Evolutionary conservation across 441 rosid species (phyloP), one percentile per base, ranked within the genome.

Genomic region (Syzygium malaccense): DNA sequence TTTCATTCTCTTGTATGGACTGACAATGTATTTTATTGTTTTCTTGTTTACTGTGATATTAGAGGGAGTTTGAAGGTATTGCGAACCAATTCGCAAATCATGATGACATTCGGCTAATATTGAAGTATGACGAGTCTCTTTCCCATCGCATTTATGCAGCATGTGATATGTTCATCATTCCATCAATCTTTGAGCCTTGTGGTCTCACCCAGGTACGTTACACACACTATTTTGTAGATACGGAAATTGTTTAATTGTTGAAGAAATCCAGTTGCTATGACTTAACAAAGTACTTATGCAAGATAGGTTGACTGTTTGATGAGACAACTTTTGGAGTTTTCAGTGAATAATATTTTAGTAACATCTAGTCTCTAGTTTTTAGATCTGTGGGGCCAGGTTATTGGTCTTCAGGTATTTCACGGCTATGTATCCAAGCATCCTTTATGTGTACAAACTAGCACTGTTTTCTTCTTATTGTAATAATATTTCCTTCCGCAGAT

Each of bases 131-230:
- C 64, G 99, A 97, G 89, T 92, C 95, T 90, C 98, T 98, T 88
- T 96, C 99, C 89, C 99, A 93, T 91, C 88, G 93, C 88, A 97
- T 98, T 60, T 98, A 92, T 78, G 99, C 98, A 53, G 99, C 99
- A 48, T 94, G 97, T 20, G 99, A 98, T 94, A 88, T 98, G 94
- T 92, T 98, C 89, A 96, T 97, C 91, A 95, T 98, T 92, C 99
- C 99, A 88, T 98, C 99, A 11, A 93, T 97, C 89, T 97, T 98
- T 87, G 99, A 98, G 93, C 99, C 99, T 91, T 97, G 99, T 92
- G 99, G 99, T 86, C 99, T 98, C 83, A 98, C 99, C 87, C 99
- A 98, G 99, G 99, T 97, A 93, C 32, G 55, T 25, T 86, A 53
- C 56, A 75, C 78, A 88, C 48, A 23, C 48, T 23, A 57, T 57